Base-by-base conservation (phyloP, 31 red algal genomes). In the Endocladia muricata region DNA sequence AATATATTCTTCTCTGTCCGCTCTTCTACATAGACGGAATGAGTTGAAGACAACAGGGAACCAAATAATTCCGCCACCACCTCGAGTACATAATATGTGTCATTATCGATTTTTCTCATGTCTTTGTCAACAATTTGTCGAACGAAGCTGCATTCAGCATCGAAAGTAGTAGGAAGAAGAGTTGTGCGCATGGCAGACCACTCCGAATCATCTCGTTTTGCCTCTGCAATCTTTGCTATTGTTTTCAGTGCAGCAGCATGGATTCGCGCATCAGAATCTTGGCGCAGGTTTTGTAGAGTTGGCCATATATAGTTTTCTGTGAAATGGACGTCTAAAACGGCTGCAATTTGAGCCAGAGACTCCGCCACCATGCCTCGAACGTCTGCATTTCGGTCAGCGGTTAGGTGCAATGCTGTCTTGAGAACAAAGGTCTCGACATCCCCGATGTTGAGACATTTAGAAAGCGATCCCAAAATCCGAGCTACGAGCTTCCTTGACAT, bases 21-120 rank as follows among this genome's bases (percentile, higher is more conserved):
- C 44, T 49, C 44, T 13, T 49, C 19, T 49, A 19, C 44, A 49
- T 13, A 49, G 44, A 49, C 8, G 44, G 11, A 19, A n/a, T 81
- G 49, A 17, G 55, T 47, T 13, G 69, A 41, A 38, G 19, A 77
- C n/a, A 95, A 31, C 26, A 95, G 78, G 43, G 59, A 30, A 26
- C 92, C 92, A 69, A 90, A 95, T 21, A 89, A 70, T 62, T 89
- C 86, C 6, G 92, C 89, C 29, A 79, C 68, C 30, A 95, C 77
- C 65, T 95, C 92, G 0, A 95, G 79, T 36, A 89, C 65, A 32
- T 87, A 78, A 74, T 95, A 95, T 68, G 51, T 78, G 28, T 90
- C 92, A 56, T 95, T 86, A 41, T 80, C 78, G 1, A 95, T 73
- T 19, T 73, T 52, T 55, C 92, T 81, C 55, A 85, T 79, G 67